Base-by-base conservation (phyloP, 23 red algal species). In the Agarophyton chilense region DNA sequence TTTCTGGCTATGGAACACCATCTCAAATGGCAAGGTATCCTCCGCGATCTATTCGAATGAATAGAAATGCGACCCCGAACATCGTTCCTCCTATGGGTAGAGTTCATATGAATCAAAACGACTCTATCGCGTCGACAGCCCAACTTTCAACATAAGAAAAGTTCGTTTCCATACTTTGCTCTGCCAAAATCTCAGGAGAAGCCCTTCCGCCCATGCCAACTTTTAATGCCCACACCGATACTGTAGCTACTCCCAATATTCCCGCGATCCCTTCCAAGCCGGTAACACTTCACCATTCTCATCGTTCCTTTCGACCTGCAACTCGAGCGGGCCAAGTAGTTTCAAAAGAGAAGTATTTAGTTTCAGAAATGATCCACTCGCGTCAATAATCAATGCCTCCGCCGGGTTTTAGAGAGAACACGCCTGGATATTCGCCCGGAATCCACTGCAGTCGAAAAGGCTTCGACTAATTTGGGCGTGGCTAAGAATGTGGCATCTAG, bases 381-480 rank as follows among this genome's bases (percentile, higher is more conserved):
- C 68, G 68, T n/a, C 68, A 74, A 74, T 49, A 38, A 38, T 46
- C 68, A 49, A 74, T 74, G 54, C 77, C 50, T 40, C 85, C 85
- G 36, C 85, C 85, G 85, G 85, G 85, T 89, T 89, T 89, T 89
- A 89, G 85, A 71, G 85, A 89, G 72, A 71, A 70, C 85, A 77
- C 85, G 85, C 73, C 85, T 89, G 85, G 72, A 56, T 67, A 68
- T 79, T 89, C 85, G 85, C 85, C n/a, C 85, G 72, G 85, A 89
- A 60, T 65, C 85, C 85, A 89, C 85, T 64, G 36, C 70, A 50
- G 85, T 77, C 85, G 85, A 79, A 36, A 77, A 55, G 36, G 17
- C 60, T 52, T 73, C 85, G 53, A 64, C 85, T 41, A 80, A 10
- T 60, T 62, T 71, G 85, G 84, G 85, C 85, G 85, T 89, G 85